Conservation (phyloP, 139 green algal species). For the Picochlorum sp. region DNA sequence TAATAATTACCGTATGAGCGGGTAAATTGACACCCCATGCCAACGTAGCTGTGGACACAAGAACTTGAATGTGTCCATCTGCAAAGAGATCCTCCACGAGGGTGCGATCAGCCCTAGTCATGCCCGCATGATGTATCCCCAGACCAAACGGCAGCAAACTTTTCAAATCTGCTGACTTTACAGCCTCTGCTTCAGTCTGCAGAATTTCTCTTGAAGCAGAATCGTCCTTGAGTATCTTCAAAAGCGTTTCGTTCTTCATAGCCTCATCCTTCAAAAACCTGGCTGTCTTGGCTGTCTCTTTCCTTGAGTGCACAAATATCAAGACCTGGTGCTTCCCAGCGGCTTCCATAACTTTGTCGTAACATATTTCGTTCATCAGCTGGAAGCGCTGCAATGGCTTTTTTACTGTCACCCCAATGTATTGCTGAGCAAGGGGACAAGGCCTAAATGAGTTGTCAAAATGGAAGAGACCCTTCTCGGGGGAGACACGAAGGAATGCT, state of each 20-base stretch:
- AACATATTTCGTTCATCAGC: conserved; percentile 98
- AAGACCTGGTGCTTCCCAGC: conserved; percentile 93
- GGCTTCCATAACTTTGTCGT: conserved; percentile 90
- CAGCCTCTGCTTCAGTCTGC: conserved; percentile 73
- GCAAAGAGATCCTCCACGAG: conserved; percentile 97
- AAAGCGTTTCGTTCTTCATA: conserved; percentile 63
- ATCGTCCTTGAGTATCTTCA: conserved; percentile 72
- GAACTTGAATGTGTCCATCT: conserved; percentile 90
- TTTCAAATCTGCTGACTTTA: conserved; percentile 73
- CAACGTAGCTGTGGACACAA: conserved; percentile 96
- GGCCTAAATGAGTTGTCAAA: conserved; percentile 94
- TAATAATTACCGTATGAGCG: conserved; percentile 99
- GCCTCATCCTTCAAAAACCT: conserved; percentile 76
- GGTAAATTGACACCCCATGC: conserved; percentile 99
- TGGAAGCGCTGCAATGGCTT: conserved; percentile 99
- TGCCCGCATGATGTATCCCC: conserved; percentile 95
- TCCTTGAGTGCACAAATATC: conserved; percentile 96
- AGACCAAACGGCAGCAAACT: conserved; percentile 95
- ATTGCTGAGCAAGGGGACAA: conserved; percentile 93
- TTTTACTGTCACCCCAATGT: conserved; percentile 89
- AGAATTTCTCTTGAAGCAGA: conserved; percentile 82
- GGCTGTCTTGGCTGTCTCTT: conserved; percentile 97
- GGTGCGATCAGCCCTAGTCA: conserved; percentile 82
- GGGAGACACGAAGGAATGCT: conserved; percentile 85
- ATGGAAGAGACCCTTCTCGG: conserved; percentile 86